phyloP scores from a whole-genome alignment of 768 basidiomycete genomes.

The Tylopilus subfusipes region DNA sequence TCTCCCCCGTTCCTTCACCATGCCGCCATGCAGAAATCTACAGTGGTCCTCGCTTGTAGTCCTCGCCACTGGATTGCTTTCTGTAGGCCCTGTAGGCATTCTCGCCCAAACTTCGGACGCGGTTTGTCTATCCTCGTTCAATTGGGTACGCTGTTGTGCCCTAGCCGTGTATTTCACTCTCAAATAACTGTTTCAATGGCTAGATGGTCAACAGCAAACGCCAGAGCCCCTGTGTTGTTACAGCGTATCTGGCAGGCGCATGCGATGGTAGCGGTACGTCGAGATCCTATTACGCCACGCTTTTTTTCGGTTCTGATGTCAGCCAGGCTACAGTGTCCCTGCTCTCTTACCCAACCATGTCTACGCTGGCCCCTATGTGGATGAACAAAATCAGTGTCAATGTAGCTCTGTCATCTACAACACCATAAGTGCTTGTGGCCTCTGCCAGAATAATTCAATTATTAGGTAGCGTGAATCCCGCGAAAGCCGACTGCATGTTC shows the following conservation, averaged over 20 bases:
- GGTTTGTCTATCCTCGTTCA: neutral
- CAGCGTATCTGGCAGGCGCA: slow-evolving; percentile 40
- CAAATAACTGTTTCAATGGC: neutral
- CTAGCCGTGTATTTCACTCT: neutral
- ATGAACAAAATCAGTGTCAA: slow-evolving; percentile 36
- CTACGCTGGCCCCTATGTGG: slow-evolving; percentile 32
- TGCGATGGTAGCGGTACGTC: slow-evolving; percentile 40
- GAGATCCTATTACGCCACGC: neutral
- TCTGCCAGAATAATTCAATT: slow-evolving; percentile 46
- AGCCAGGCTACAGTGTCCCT: slow-evolving; percentile 37
- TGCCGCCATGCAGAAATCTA: slow-evolving; percentile 3
- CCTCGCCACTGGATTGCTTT: slow-evolving; percentile 18
- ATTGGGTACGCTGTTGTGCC: neutral
- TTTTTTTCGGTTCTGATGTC: neutral
- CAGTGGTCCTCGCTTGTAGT: slow-evolving; percentile 16
- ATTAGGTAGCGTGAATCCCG: slow-evolving; percentile 28
- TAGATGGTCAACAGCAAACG: slow-evolving; percentile 41
- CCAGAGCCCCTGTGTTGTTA: slow-evolving; percentile 45
- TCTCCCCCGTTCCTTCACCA: neutral
- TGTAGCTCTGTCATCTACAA: slow-evolving; percentile 57
- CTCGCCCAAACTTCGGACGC: slow-evolving; percentile 24
- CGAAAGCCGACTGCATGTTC: neutral
- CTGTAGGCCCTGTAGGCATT: slow-evolving; percentile 9
- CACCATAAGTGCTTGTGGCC: slow-evolving; percentile 52
- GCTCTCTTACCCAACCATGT: slow-evolving; percentile 33